Base-by-base conservation (phyloP, 1,284 basidiomycete species). In the Ustilago tritici region DNA sequence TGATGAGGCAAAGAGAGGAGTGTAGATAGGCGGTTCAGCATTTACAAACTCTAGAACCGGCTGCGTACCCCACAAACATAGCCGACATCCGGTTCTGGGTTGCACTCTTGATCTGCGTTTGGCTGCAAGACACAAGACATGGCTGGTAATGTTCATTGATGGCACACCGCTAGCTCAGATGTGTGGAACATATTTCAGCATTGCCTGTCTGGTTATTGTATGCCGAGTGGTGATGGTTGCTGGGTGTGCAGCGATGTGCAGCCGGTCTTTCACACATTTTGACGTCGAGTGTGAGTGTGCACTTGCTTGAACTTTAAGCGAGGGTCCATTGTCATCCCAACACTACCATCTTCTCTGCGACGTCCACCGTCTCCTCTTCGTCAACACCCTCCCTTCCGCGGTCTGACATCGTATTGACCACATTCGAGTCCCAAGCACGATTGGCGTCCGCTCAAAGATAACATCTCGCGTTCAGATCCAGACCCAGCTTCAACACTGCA, bases 31-130 rank as follows among this genome's bases (percentile, higher is more conserved):
- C 23, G 23, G 43, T 46, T 19, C n/a, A 43, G n/a, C n/a, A 4
- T 46, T 19, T 19, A 15, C 14, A 15, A 41, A 14, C n/a, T 38
- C 28, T 8, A 61, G 50, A 23, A 55, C 61, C 53, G 53, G 53
- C 15, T 23, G 43, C 38, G 10, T 11, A 6, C 19, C 41, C 60
- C 53, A 31, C 52, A 56, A 47, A 62, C 4, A 28, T 34, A 56
- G 28, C 61, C 52, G 53, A 35, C 43, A 15, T 9, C 60, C 60
- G 60, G 53, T 46, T 11, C 12, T 34, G 36, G 0, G 4, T 23
- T 40, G 23, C 52, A 19, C 11, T 46, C n/a, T 5, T 2, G 43
- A 17, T 46, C 4, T 46, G 43, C 14, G 43, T 7, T 19, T 28
- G 23, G 23, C 23, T 28, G 23, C 23, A 28, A 28, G 23, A 28